These are phyloP conservation scores for Crithidia sp. DNA, from an alignment of 208 protist genomes.

Conservation along the genomic window DNA sequence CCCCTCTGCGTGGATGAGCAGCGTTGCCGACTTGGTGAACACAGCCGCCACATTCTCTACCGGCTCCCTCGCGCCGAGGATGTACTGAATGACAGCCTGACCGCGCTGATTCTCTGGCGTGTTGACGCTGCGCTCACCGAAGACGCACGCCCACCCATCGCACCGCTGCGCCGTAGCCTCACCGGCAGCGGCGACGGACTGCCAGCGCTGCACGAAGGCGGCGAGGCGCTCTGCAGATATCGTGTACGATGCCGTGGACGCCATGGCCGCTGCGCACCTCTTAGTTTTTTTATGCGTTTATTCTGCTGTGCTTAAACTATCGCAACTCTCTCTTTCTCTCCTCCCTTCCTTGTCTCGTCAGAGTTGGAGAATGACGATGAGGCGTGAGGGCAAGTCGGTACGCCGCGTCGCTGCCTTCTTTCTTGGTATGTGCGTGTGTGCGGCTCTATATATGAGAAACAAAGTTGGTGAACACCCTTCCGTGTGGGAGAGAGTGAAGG, in stretches of 20 bases:
- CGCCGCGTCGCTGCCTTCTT: no score
- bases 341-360: no score
- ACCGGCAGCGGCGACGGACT: slow-evolving; percentile 17
- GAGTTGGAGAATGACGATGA: no score
- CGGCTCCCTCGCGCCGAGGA: slow-evolving; percentile 54
- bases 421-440: no score
- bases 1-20: slow-evolving; percentile 50
- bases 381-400: no score
- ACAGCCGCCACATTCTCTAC: slow-evolving; percentile 61
- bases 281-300: neutral
- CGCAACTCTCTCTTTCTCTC: no score
- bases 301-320: neutral
- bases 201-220: slow-evolving; percentile 52
- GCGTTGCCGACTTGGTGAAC: slow-evolving; percentile 40
- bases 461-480: no score
- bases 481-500: no score
- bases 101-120: slow-evolving; percentile 87
- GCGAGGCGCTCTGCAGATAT: slow-evolving; percentile 54
- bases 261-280: neutral
- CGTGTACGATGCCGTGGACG: slow-evolving; percentile 21
- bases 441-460: no score
- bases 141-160: slow-evolving; percentile 57
- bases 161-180: slow-evolving; percentile 38
- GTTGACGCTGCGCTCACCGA: slow-evolving; percentile 63
- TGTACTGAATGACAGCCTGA: slow-evolving; percentile 79